Conservation (phyloP, 306 rosid species). For the Cucurbita pepo region DNA sequence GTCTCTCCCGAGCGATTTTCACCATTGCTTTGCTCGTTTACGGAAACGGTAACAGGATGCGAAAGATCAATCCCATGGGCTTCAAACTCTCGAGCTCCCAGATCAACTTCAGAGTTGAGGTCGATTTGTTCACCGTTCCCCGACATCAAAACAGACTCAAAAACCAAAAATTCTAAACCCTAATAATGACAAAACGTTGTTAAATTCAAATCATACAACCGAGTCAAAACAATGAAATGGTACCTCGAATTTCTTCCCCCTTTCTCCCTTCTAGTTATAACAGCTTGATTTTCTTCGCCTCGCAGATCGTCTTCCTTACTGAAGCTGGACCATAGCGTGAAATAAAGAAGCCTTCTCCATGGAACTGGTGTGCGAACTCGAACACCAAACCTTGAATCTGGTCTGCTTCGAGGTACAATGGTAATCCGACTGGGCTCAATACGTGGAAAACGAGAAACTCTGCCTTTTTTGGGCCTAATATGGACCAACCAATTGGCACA, state of each 20-base stretch:
- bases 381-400: background rate
- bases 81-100: constrained; percentile 22
- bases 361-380: background rate
- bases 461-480: background rate
- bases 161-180: constrained; percentile 9
- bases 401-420: background rate
- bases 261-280: background rate
- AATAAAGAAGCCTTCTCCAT: background rate
- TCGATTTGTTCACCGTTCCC: constrained; percentile 16
- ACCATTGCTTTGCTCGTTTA: background rate
- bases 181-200: background rate
- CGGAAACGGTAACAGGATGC: background rate
- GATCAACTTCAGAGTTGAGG: constrained; percentile 31
- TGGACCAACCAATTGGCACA: background rate
- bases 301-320: background rate
- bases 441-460: background rate
- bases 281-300: background rate
- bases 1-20: background rate
- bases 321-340: background rate
- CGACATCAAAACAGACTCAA: constrained; percentile 30
- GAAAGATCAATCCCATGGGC: constrained; percentile 11
- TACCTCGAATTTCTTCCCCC: constrained; percentile 8
- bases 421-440: background rate
- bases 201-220: background rate
- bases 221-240: background rate